Percentiles rank a stretch among this genome's conserved stretches.
These are phyloP conservation scores for Coccomyxa sp. DNA, from an alignment of 139 green algal genomes.

Conservation along the genomic window DNA sequence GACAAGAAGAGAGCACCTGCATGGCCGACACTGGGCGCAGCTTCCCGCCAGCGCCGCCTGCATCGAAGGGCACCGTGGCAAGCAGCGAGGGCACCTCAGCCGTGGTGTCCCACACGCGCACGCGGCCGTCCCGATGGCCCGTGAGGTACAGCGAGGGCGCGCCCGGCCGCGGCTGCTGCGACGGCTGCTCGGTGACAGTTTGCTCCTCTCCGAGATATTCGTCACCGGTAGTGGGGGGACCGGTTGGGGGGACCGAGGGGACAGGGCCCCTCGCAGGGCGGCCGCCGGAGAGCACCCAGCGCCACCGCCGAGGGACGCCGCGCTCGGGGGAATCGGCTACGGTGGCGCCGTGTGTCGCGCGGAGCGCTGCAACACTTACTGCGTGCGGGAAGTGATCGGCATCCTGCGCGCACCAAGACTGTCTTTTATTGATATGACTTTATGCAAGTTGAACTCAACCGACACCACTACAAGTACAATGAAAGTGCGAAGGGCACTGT, in stretches of 20 bases:
- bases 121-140: slow-evolving; percentile 42
- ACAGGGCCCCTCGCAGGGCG: too few species aligned
- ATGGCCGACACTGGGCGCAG: slow-evolving; percentile 31
- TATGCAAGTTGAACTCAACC: too few species aligned
- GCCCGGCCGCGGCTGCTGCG: neutral
- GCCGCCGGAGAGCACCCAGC: slow-evolving; percentile 18
- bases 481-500: too few species aligned
- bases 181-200: neutral
- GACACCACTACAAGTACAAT: too few species aligned
- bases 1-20: slow-evolving; percentile 7
- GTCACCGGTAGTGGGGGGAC: neutral
- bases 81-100: slow-evolving; percentile 32
- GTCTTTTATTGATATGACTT: too few species aligned
- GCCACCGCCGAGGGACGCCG: slow-evolving; percentile 3
- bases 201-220: neutral
- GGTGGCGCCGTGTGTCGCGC: neutral
- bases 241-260: neutral
- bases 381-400: neutral
- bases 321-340: neutral
- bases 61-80: slow-evolving; percentile 27
- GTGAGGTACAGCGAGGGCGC: slow-evolving; percentile 30
- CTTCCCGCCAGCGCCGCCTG: slow-evolving; percentile 14
- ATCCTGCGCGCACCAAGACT: neutral
- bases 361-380: neutral
- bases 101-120: slow-evolving; percentile 43